phyloP scores from a whole-genome alignment of 2,329 filamentous ascomycete genomes.

The Ophiostoma sp. region DNA sequence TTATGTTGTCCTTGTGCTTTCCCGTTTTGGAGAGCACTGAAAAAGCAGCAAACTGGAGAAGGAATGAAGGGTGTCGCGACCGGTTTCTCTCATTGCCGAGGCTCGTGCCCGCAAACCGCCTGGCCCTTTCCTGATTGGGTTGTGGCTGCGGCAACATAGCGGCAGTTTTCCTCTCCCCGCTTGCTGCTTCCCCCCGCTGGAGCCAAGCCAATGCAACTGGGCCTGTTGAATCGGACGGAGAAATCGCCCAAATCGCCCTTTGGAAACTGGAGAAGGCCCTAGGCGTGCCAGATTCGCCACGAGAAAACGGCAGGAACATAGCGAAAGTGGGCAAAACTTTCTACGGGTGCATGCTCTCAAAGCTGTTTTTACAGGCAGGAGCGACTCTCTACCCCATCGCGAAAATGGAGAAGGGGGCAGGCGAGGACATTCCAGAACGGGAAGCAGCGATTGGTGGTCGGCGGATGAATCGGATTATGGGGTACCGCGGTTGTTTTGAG shows the following conservation, averaged over 20 bases:
- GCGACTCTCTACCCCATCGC: not conserved
- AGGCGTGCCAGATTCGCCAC: not conserved
- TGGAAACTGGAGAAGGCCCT: not conserved
- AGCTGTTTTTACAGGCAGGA: not conserved
- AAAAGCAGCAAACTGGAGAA: not conserved
- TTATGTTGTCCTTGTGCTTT: not conserved
- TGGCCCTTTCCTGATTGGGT: conserved; percentile 19
- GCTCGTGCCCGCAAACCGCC: conserved; percentile 9
- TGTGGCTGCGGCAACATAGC: conserved; percentile 23
- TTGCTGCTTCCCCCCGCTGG: conserved; percentile 20
- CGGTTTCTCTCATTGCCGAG: conserved; percentile 22
- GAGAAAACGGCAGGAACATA: conserved; percentile 18
- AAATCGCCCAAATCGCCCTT: not conserved
- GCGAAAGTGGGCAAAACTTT: not conserved
- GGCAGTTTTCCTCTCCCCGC: conserved; percentile 22
- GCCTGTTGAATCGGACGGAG: not conserved
- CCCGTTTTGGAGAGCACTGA: not conserved
- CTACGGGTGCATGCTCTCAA: not conserved
- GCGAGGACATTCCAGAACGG: not conserved
- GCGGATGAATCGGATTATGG: not conserved
- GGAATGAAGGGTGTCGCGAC: not conserved
- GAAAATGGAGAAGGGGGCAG: not conserved
- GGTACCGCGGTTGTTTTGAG: conserved; percentile 1
- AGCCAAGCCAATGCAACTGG: not conserved
- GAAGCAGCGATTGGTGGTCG: not conserved